Conservation (phyloP, 192 early-diverging fungal genomes). For the Piromyces finnis region DNA sequence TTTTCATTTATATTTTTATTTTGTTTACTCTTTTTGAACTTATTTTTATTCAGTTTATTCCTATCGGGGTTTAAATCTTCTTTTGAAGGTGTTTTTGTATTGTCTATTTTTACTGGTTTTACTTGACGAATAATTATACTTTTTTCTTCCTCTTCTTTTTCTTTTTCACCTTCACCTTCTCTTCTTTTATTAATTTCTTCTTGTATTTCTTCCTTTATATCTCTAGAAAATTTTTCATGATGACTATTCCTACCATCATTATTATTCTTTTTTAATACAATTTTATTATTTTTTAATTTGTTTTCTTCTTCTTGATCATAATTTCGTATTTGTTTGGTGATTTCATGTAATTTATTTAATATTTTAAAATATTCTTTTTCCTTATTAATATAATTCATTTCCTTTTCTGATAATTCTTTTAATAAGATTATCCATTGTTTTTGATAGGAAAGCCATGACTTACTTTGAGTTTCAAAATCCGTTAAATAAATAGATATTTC, state of each 20-base stretch:
- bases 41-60: neutral
- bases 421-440: neutral
- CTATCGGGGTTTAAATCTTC: no score
- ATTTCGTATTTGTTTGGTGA: neutral
- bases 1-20: no score
- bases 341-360: neutral
- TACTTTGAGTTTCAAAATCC: neutral
- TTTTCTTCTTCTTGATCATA: neutral
- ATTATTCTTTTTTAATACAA: neutral
- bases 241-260: neutral
- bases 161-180: neutral
- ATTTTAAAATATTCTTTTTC: neutral
- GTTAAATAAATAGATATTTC: neutral
- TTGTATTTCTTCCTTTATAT: neutral
- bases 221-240: neutral
- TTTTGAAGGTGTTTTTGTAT: no score
- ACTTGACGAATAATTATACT: no score
- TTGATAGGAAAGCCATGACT: neutral
- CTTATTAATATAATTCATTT: neutral
- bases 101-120: no score
- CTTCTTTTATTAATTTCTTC: neutral
- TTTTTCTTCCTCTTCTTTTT: neutral
- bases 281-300: neutral
- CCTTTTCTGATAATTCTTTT: neutral
- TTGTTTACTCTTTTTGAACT: neutral